Conservation (phyloP, 1,284 basidiomycete species). For the Trichosporon sp. region DNA sequence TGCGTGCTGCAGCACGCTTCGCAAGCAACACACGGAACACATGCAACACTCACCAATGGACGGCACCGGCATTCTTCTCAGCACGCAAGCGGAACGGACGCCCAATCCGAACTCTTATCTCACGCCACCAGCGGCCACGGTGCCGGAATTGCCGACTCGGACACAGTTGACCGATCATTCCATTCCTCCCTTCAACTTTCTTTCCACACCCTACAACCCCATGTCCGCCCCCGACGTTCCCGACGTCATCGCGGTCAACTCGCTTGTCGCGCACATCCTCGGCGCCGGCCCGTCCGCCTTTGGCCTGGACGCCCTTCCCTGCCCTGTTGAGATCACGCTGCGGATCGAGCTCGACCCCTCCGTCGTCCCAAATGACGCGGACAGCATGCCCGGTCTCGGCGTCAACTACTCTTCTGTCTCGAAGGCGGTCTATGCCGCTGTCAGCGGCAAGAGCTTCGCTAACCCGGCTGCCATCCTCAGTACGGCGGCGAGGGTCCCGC, state of each 20-base stretch:
- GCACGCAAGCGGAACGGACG: background rate
- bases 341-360: conserved; percentile 39
- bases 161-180: background rate
- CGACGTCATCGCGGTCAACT: conserved; percentile 47
- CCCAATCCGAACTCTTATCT: background rate
- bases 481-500: conserved; percentile 32
- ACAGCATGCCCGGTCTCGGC: conserved; percentile 50
- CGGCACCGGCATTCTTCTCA: too few species aligned
- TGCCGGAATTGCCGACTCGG: background rate
- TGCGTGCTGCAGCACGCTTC: too few species aligned
- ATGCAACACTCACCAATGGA: too few species aligned
- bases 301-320: conserved; percentile 47
- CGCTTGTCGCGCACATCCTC: conserved; percentile 49
- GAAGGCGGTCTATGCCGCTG: conserved; percentile 45
- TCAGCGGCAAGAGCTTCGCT: conserved; percentile 26
- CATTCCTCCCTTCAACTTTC: background rate
- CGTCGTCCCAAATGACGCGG: conserved; percentile 43
- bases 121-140: background rate
- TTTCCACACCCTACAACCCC: background rate
- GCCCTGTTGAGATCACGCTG: conserved; percentile 46
- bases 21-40: too few species aligned
- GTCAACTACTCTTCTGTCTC: conserved; percentile 55
- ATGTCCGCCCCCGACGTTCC: conserved; percentile 16
- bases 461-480: conserved; percentile 39
- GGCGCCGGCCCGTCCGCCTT: conserved; percentile 55